A percentile compares a stretch with the other conserved stretches of the same genome.
Evolutionary conservation across 108 stramenopile genomes (phyloP).

Genomic region (Fragilaria radians): DNA sequence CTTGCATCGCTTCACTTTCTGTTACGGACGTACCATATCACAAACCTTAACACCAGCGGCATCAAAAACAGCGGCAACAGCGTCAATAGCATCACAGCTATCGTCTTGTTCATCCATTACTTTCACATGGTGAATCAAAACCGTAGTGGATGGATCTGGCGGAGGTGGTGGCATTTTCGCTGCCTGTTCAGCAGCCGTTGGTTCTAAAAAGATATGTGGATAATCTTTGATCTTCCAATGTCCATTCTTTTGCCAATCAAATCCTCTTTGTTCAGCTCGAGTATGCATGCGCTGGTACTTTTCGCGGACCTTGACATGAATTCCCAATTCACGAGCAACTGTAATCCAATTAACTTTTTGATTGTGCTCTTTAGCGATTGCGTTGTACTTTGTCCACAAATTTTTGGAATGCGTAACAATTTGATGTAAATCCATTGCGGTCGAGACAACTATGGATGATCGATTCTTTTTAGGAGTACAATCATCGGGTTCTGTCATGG

Average conservation of each 20-base stretch:
- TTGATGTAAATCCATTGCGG: constrained; percentile 60
- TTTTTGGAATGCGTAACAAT: constrained; percentile 77
- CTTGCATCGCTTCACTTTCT: too few species aligned
- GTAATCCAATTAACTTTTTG: constrained; percentile 80
- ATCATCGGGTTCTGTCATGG: not conserved
- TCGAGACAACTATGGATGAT: constrained; percentile 69
- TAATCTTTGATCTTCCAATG: constrained; percentile 66
- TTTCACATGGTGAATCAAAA: constrained; percentile 21
- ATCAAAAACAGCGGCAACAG: constrained; percentile 22
- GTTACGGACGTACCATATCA: too few species aligned
- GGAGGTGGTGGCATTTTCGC: constrained; percentile 45
- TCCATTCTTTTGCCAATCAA: constrained; percentile 50
- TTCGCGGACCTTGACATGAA: constrained; percentile 83
- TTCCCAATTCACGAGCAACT: constrained; percentile 73
- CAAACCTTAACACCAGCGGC: constrained; percentile 12
- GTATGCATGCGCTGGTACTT: constrained; percentile 80
- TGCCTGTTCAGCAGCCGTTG: constrained; percentile 43
- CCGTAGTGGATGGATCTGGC: constrained; percentile 18
- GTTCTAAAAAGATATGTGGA: constrained; percentile 62
- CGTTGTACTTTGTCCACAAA: constrained; percentile 82
- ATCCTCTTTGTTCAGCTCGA: constrained; percentile 66
- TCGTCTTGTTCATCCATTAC: not conserved
- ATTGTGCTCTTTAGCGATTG: constrained; percentile 81
- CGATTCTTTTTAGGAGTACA: constrained; percentile 33
- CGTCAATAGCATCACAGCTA: constrained; percentile 19